Evolutionary conservation across 1,284 basidiomycete species (phyloP).

Genomic region (Exsudoporus floridanus): DNA sequence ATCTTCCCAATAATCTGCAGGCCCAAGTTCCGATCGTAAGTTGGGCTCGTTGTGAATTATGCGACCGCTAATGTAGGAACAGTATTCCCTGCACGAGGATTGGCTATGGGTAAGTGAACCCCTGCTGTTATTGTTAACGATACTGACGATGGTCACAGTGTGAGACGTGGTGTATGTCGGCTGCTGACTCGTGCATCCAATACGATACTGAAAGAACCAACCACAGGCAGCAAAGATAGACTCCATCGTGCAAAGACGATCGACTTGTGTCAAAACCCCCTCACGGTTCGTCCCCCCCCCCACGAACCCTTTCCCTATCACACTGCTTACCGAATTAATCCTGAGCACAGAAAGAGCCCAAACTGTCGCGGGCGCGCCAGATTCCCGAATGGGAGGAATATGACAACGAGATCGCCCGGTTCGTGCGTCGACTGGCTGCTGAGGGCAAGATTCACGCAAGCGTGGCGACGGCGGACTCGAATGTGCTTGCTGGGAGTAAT

Average conservation of each 20-base stretch:
- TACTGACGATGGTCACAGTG: conserved; percentile 48
- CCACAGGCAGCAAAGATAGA: conserved; percentile 73
- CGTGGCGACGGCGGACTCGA: conserved; percentile 68
- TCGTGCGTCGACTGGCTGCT: conserved; percentile 66
- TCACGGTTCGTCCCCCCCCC: conserved; percentile 62
- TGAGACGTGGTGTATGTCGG: conserved; percentile 78
- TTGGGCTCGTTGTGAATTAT: not conserved
- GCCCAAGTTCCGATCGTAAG: conserved; percentile 84
- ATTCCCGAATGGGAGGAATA: conserved; percentile 98
- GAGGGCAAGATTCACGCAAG: conserved; percentile 64
- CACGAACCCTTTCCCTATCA: too few species aligned
- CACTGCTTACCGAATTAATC: not conserved
- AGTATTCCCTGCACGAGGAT: conserved; percentile 85
- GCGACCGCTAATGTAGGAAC: conserved; percentile 3
- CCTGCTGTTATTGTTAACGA: not conserved
- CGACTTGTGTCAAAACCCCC: conserved; percentile 89
- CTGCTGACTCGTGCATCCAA: not conserved
- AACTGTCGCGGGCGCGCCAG: conserved; percentile 86
- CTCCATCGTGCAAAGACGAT: conserved; percentile 83
- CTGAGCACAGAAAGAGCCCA: conserved; percentile 83
- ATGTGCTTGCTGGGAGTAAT: conserved; percentile 61
- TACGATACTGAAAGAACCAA: conserved; percentile 10
- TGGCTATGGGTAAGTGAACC: conserved; percentile 81
- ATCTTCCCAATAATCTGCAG: conserved; percentile 92
- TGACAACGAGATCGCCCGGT: conserved; percentile 75